Conservation (phyloP, 2,329 filamentous ascomycete genomes). For the Xylaria sp. region DNA sequence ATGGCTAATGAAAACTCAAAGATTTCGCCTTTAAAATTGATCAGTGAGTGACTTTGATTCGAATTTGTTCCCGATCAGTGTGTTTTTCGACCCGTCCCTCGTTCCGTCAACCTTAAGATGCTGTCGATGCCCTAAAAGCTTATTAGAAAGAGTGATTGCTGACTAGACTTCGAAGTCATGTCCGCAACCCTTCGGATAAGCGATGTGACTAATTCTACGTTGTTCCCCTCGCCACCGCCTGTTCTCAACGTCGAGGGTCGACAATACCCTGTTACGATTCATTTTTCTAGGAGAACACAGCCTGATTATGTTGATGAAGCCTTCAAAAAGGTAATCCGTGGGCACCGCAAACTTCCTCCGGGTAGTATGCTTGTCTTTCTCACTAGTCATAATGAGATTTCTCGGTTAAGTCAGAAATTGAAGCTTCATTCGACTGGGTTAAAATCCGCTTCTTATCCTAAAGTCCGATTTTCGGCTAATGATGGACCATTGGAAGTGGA, state of each 20-base stretch:
- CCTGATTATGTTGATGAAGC: constrained; percentile 92
- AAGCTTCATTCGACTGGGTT: constrained; percentile 72
- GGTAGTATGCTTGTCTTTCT: constrained; percentile 94
- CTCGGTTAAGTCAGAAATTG: constrained; percentile 80
- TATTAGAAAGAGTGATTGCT: constrained; percentile 1
- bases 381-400: constrained; percentile 93
- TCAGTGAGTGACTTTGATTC: constrained; percentile 58
- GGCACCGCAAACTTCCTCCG: constrained; percentile 87
- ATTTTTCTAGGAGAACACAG: constrained; percentile 85
- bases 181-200: constrained; percentile 92
- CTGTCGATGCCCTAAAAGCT: background rate
- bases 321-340: constrained; percentile 85
- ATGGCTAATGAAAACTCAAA: constrained; percentile 77
- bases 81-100: background rate
- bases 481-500: constrained; percentile 85
- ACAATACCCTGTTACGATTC: constrained; percentile 88
- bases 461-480: constrained; percentile 78
- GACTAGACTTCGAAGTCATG: constrained; percentile 68
- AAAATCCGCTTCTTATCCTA: constrained; percentile 67
- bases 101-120: background rate
- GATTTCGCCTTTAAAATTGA: constrained; percentile 83
- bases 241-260: constrained; percentile 90
- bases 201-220: constrained; percentile 84
- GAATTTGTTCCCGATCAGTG: background rate
- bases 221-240: constrained; percentile 83